A percentile compares a stretch with the other conserved stretches of the same genome.
Conservation (phyloP, 1,139 yeast species). For the Yamadazyma oceani region DNA sequence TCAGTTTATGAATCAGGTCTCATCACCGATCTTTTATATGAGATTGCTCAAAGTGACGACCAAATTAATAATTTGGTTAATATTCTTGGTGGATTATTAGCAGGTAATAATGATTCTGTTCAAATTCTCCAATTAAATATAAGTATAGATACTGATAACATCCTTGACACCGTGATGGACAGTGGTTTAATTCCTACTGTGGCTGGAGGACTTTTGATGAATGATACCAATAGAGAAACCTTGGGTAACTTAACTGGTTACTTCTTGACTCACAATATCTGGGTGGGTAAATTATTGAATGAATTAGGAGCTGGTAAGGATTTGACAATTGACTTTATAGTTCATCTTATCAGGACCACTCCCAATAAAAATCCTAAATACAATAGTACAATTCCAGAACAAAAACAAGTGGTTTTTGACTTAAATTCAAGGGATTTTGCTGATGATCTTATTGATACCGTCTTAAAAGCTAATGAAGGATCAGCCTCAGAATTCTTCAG, state of each 20-base stretch:
- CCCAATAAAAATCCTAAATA: slow-evolving; percentile 25
- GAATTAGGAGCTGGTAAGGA: slow-evolving; percentile 34
- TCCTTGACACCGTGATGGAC: slow-evolving; percentile 19
- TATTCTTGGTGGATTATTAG: slow-evolving; percentile 14
- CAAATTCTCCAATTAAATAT: slow-evolving; percentile 20
- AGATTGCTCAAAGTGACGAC: slow-evolving; percentile 24
- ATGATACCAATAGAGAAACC: slow-evolving; percentile 29
- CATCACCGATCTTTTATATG: slow-evolving; percentile 28
- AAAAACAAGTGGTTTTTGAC: slow-evolving; percentile 17
- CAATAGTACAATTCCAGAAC: slow-evolving; percentile 12
- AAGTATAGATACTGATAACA: slow-evolving; percentile 21
- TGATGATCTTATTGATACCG: slow-evolving; percentile 4
- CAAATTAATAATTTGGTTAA: slow-evolving; percentile 26
- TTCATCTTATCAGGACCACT: slow-evolving; percentile 25
- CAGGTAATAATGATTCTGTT: slow-evolving; percentile 8
- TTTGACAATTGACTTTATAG: slow-evolving; percentile 30
- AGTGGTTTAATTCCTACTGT: slow-evolving; percentile 31
- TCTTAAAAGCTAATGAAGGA: slow-evolving; percentile 24
- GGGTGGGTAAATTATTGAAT: slow-evolving; percentile 30
- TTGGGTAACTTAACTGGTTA: slow-evolving; percentile 28
- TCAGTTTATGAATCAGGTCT: slow-evolving; percentile 30
- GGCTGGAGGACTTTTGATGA: slow-evolving; percentile 25
- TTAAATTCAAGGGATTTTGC: slow-evolving; percentile 12
- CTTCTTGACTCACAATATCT: slow-evolving; percentile 24
- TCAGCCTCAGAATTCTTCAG: slow-evolving; percentile 34